phyloP scores from a whole-genome alignment of 768 basidiomycete genomes.

The Termitomyces sp. region DNA sequence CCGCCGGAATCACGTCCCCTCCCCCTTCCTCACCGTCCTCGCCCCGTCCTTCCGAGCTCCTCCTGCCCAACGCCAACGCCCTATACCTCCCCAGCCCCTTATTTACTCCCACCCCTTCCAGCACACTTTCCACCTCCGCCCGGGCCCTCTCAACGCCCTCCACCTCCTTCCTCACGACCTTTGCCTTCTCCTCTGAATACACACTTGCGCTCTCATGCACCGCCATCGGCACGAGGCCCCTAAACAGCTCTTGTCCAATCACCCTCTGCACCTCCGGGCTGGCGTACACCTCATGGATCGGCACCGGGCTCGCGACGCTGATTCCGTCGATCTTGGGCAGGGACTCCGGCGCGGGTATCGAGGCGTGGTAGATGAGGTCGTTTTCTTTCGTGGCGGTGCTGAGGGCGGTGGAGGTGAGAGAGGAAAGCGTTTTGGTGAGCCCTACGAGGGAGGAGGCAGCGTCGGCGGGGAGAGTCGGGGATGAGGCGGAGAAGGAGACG shows the following conservation, averaged over 20 bases:
- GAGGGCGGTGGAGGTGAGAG: constrained; percentile 41
- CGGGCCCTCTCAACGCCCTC: constrained; percentile 86
- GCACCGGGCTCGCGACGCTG: constrained; percentile 74
- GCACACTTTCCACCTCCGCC: constrained; percentile 68
- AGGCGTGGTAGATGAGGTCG: constrained; percentile 97
- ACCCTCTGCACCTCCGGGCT: constrained; percentile 90
- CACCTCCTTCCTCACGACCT: constrained; percentile 80
- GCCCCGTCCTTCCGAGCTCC: constrained; percentile 60
- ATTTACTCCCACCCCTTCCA: constrained; percentile 82
- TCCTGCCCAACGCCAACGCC: constrained; percentile 66
- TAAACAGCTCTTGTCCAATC: constrained; percentile 90
- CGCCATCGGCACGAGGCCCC: constrained; percentile 82
- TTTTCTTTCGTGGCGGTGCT: constrained; percentile 58
- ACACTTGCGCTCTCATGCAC: constrained; percentile 96
- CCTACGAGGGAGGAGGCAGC: constrained; percentile 76
- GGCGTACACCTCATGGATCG: constrained; percentile 93
- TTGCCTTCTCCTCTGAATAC: constrained; percentile 99
- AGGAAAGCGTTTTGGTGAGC: constrained; percentile 78
- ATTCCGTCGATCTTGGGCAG: constrained; percentile 83
- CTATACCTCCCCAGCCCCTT: constrained; percentile 65
- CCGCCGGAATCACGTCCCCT: constrained; percentile 49
- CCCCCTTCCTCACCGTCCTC: constrained; percentile 44
- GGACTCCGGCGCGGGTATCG: constrained; percentile 71
- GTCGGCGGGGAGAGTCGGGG: constrained; percentile 82
- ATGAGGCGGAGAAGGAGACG: constrained; percentile 60